These are phyloP conservation scores for Pseudonitzschia multiseries DNA, from an alignment of 108 stramenopile species.

Conservation along the genomic window DNA sequence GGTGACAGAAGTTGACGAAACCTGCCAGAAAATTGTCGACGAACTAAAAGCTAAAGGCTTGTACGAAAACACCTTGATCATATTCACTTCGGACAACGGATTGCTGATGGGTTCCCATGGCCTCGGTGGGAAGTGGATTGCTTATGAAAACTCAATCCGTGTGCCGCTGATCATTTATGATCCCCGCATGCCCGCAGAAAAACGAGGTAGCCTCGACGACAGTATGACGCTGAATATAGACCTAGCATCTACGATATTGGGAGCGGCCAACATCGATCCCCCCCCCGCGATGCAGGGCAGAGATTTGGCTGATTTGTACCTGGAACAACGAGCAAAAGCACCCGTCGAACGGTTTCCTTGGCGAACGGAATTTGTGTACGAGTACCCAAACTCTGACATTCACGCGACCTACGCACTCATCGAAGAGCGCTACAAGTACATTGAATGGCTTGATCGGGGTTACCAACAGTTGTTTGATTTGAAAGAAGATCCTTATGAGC, in stretches of 20 bases:
- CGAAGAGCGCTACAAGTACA: not conserved
- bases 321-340: not conserved
- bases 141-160: slow-evolving; percentile 66
- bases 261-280: slow-evolving; percentile 55
- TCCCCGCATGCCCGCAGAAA: slow-evolving; percentile 59
- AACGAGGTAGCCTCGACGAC: slow-evolving; percentile 49
- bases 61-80: slow-evolving; percentile 62
- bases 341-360: not conserved
- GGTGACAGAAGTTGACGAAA: slow-evolving; percentile 62
- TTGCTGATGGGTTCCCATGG: slow-evolving; percentile 58
- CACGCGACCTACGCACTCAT: not conserved
- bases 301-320: slow-evolving; percentile 64
- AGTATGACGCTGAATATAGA: slow-evolving; percentile 71
- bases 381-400: not conserved
- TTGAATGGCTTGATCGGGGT: not conserved
- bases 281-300: slow-evolving; percentile 63
- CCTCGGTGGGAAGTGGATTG: slow-evolving; percentile 78
- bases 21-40: slow-evolving; percentile 50
- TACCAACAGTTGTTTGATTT: not conserved
- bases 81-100: slow-evolving; percentile 75
- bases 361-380: not conserved
- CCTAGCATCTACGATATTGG: slow-evolving; percentile 60
- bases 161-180: slow-evolving; percentile 70
- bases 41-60: slow-evolving; percentile 47
- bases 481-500: not conserved